Conservation (phyloP, 306 rosid genomes). For the Carpinus viminea region DNA sequence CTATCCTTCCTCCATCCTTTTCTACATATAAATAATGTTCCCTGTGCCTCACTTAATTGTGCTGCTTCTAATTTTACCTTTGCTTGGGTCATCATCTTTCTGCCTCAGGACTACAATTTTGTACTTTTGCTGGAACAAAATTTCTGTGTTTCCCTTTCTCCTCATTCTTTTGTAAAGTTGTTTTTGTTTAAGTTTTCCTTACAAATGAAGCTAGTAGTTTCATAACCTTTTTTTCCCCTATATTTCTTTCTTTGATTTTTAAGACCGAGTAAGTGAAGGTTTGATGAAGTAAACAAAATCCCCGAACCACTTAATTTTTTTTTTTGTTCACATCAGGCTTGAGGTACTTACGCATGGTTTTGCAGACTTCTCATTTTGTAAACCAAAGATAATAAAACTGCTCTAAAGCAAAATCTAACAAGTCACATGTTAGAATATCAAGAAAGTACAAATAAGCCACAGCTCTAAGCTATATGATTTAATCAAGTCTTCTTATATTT, state of each 20-base stretch:
- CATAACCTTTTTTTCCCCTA: too few species aligned
- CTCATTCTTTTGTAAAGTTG: too few species aligned
- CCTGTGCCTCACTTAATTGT: background rate
- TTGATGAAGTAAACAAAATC: background rate
- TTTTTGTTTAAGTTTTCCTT: too few species aligned
- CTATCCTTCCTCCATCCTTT: background rate
- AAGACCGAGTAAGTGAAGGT: background rate
- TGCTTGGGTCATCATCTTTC: background rate
- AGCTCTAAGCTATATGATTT: background rate
- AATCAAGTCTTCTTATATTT: background rate
- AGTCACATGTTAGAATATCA: background rate
- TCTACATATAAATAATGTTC: background rate
- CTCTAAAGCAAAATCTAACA: background rate
- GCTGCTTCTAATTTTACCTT: background rate
- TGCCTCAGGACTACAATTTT: background rate
- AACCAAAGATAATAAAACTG: background rate
- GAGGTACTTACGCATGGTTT: background rate
- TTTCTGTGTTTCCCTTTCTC: background rate
- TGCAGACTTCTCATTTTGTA: background rate
- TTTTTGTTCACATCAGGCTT: background rate
- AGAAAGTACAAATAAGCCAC: background rate
- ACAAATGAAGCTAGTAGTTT: too few species aligned
- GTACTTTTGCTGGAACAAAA: background rate
- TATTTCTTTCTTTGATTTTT: background rate
- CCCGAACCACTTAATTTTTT: background rate